Conservation (phyloP, 306 rosid genomes). For the Amphicarpaea edgeworthii region DNA sequence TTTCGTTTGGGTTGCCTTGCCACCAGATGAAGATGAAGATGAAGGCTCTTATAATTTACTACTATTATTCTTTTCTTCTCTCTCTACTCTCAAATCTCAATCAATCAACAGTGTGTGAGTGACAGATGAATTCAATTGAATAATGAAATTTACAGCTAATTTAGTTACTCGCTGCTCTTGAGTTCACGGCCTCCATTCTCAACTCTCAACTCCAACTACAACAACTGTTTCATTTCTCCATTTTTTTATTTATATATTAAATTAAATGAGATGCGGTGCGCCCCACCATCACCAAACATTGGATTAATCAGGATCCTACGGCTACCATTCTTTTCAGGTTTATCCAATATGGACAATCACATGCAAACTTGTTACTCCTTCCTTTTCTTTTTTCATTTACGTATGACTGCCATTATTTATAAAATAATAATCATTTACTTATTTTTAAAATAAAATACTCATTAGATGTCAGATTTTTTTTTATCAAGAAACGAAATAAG, state of each 20-base stretch:
- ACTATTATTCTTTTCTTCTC: background rate
- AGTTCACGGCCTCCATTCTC: too few species aligned
- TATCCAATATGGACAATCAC: background rate
- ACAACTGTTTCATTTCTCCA: background rate
- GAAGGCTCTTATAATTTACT: too few species aligned
- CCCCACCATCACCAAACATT: background rate
- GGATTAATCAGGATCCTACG: background rate
- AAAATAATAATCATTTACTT: background rate
- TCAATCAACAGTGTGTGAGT: too few species aligned
- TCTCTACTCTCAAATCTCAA: background rate
- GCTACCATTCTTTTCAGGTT: background rate
- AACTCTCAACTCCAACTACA: background rate
- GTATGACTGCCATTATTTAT: background rate
- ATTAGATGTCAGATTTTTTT: too few species aligned
- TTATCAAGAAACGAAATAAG: too few species aligned
- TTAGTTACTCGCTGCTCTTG: too few species aligned
- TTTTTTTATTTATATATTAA: background rate
- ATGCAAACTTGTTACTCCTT: background rate
- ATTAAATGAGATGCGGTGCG: background rate
- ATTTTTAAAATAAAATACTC: too few species aligned
- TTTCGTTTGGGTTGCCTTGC: constrained; percentile 5
- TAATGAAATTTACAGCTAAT: background rate
- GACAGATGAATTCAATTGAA: background rate
- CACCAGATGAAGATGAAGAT: constrained; percentile 11
- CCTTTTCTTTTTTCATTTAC: background rate